phyloP scores from a whole-genome alignment of 139 green algal species.

The Chlamydomonas incerta region DNA sequence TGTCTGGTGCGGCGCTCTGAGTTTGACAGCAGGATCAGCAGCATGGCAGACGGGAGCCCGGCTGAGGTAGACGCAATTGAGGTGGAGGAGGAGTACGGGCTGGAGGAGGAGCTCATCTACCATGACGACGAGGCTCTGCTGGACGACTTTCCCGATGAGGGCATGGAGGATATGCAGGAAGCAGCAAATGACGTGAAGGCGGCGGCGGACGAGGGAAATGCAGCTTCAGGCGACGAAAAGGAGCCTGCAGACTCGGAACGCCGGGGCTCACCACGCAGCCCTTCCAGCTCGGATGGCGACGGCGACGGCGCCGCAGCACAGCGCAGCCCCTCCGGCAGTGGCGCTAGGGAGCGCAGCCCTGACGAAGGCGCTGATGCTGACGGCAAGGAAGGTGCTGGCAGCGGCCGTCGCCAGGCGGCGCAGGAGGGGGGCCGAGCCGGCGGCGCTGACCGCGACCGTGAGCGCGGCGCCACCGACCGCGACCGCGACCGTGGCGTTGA shows the following conservation, averaged over 20 bases:
- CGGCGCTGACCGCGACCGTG: too few species aligned
- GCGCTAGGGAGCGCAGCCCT: too few species aligned
- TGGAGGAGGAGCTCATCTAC: conserved; percentile 4
- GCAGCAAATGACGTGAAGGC: background rate
- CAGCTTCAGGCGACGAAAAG: background rate
- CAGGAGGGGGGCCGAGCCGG: background rate
- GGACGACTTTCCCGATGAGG: background rate
- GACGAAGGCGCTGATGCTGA: background rate
- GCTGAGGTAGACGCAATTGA: background rate
- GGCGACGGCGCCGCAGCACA: background rate
- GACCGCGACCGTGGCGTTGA: background rate
- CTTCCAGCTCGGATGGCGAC: background rate
- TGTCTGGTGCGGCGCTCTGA: too few species aligned
- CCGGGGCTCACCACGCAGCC: too few species aligned
- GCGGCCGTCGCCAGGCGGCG: too few species aligned
- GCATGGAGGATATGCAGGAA: background rate
- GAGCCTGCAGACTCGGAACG: too few species aligned
- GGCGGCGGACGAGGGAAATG: background rate
- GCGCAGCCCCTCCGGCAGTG: too few species aligned
- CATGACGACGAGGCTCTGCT: background rate
- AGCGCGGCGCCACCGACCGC: background rate
- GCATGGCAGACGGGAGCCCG: too few species aligned
- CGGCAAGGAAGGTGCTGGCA: too few species aligned
- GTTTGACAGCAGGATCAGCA: too few species aligned
- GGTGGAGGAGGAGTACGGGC: background rate